Evolutionary conservation across 2,329 filamentous ascomycete genomes (phyloP).

Genomic region (Aspergillus piperis): DNA sequence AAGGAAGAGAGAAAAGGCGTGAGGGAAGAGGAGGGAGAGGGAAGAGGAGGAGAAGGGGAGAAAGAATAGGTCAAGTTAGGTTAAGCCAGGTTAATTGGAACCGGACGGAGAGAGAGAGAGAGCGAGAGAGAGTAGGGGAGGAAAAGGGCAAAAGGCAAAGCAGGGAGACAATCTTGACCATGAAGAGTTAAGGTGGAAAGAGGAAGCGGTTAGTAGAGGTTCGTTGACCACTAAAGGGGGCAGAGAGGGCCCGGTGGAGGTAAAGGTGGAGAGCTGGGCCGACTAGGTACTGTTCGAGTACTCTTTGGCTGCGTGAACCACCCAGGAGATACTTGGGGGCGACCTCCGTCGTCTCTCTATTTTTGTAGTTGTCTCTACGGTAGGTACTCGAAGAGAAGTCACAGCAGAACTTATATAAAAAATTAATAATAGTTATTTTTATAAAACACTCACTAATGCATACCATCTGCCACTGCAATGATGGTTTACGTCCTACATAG

Average conservation of each 20-base stretch:
- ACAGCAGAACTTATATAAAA: too few species aligned
- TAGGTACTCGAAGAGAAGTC: too few species aligned
- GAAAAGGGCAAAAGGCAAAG: slow-evolving; percentile 12
- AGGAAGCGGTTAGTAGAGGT: slow-evolving; percentile 13
- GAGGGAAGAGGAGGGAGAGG: slow-evolving; percentile 42
- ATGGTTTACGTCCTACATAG: too few species aligned
- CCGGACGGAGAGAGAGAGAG: slow-evolving; percentile 1
- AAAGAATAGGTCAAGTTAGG: slow-evolving; percentile 11
- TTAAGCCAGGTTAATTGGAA: slow-evolving; percentile 13
- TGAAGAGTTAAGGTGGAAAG: slow-evolving; percentile 19
- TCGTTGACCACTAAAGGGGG: slow-evolving; percentile 4
- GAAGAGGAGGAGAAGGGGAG: slow-evolving; percentile 16
- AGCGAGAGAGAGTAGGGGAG: not conserved
- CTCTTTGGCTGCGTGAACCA: too few species aligned
- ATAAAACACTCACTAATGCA: too few species aligned
- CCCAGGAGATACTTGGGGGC: too few species aligned
- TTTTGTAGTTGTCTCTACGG: too few species aligned
- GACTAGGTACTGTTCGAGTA: not conserved
- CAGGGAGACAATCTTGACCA: slow-evolving; percentile 25
- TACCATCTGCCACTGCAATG: too few species aligned
- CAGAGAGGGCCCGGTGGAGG: not conserved
- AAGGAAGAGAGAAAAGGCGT: slow-evolving; percentile 58
- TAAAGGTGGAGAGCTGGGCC: not conserved
- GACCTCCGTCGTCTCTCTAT: too few species aligned
- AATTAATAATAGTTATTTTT: too few species aligned